Evolutionary conservation across 2,329 filamentous ascomycete species (phyloP), one percentile per base, ranked within the genome.

Genomic region (Falciphora oryzae): DNA sequence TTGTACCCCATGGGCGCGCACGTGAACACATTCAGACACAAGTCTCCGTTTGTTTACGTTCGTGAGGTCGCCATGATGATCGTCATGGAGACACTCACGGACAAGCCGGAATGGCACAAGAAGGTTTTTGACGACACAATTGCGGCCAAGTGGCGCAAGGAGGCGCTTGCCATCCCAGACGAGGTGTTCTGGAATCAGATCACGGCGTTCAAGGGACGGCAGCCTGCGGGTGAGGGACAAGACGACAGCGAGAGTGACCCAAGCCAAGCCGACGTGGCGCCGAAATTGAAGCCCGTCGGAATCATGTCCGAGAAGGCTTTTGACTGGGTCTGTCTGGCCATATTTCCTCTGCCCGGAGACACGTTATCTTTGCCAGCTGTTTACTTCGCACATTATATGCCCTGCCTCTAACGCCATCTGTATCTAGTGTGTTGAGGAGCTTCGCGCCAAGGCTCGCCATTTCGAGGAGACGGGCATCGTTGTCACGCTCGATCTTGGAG

Each of bases 401-500:
- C 16, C 2, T 6, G 38, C 7, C 44, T 25, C 44, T 53, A 53
- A 53, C 8, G 8, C 56, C 53, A 8, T 11, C 22, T n/a, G 22
- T 27, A 7, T 32, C 29, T 38, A 73, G 71, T 77, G 72, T 65
- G 74, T 84, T 31, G 68, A 74, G 10, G 83, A 86, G 67, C 76
- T 86, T 0, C 76, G 74, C 16, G 78, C 77, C 69, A 85, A 86
- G 68, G 81, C 82, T 1, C 69, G 69, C n/a, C 70, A 79, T n/a
- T 78, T 79, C 65, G 71, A 78, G 63, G 65, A 74, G 5, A 75
- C 74, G 22, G 71, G 75, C 1, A 73, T 81, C 14, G 69, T 84
- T 11, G 74, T 76, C 5, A 76, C 80, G 1, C 74, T 84, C 27
- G 82, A 85, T 63, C 62, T 65, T 11, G 63, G 65, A 8, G 65